Evolutionary conservation across 306 rosid genomes (phyloP), one percentile per base, ranked within the genome.

Genomic region (Lathyrus aphaca): DNA sequence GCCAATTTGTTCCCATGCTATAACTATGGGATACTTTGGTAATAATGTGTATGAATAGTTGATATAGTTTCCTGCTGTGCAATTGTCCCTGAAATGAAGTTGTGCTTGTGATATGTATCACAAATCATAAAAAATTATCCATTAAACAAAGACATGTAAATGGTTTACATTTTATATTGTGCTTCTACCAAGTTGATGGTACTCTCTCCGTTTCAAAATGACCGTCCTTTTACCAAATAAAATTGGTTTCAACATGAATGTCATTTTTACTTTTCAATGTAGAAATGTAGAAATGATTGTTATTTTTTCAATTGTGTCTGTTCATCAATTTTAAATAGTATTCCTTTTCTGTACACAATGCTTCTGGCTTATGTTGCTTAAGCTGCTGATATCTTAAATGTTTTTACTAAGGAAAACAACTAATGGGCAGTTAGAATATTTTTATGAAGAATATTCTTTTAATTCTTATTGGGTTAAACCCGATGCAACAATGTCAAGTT

Each of bases 341-440:
- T 5, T 32, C 37, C 27, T 30, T 49, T 48, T 56, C 7, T 55
- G 3, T 9, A 39, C 67, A 40, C 14, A 57, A 70, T 66, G 66
- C 19, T 74, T 71, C 30, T 40, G 30, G 55, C 9, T n/a, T 16
- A 8, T 35, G 49, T 67, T 63, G 53, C 59, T 56, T 67, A 23
- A 62, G 60, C 46, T 49, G 43, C 57, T 63, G 49, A 66, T 56
- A 59, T 32, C 45, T 66, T 35, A 8, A 14, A 11, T 71, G 48
- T 57, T 63, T 56, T 21, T 4, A 48, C 35, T 18, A 11, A 45
- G 49, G 68, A 42, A 70, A 73, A 43, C 64, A 44, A 61, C 25
- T 48, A 46, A 32, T 39, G 13, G 59, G 8, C 42, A 66, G 74
- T 44, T 68, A 37, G 17, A 61, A 40, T 63, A 8, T 14, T 10